Base-by-base conservation (phyloP, 108 stramenopile genomes). In the Skeletonema costatum region DNA sequence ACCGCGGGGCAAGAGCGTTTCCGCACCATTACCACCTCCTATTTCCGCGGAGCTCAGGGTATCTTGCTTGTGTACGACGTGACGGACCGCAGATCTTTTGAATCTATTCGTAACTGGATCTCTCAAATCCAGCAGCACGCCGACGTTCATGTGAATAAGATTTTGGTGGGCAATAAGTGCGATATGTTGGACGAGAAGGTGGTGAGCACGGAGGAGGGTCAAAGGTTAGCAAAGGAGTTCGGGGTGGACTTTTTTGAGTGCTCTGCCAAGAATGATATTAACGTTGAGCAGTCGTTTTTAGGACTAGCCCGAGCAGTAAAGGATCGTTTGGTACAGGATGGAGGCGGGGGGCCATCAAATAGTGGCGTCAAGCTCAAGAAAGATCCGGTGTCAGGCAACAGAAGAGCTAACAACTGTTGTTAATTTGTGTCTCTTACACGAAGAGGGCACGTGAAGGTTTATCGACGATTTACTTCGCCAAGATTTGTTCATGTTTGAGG, bases 1-100 rank as follows among this genome's bases (percentile, higher is more conserved):
- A 96, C 97, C 21, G 95, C 96, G 50, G 25, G 96, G 4, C 93
- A 95, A 75, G 97, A 96, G 81, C 90, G 94, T 10, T 25, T 97
- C 92, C 91, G 97, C 64, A 93, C 98, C 13, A 96, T 99, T 56
- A 98, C 97, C 58, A 97, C 96, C 32, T 92, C 90, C 65, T 99
- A 97, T 80, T 99, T 97, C 83, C 92, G 97, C 64, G 96, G 97
- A 16, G 97, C 97, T 25, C 98, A 99, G 83, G 99, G 99, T 35
- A 98, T 99, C 46, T 81, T 99, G 67, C 88, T 99, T 11, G 98
- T 98, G 65, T 99, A 99, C 86, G 99, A 99, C 81, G 98, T 99
- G 2, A 98, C 99, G 42, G 98, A 99, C 84, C 93, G 98, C 61
- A 88, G 96, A 61, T 96, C 97, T 39, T 99, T 99, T 83, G 95